Base-by-base conservation (phyloP, 2,329 filamentous ascomycete genomes). In the Akanthomyces dipterigenus region DNA sequence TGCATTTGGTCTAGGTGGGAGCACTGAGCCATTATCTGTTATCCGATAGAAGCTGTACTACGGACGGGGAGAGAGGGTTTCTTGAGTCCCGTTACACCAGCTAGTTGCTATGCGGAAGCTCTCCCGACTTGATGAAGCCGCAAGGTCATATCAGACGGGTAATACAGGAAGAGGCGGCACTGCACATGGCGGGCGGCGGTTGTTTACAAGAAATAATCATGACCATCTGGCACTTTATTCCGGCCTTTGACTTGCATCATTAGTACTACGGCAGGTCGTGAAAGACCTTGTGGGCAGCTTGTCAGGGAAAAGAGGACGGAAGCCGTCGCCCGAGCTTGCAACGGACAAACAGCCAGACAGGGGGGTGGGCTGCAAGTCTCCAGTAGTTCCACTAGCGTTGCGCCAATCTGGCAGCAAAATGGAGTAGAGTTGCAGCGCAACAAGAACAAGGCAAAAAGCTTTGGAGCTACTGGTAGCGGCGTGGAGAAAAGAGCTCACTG, bases 401-500 rank as follows among this genome's bases (percentile, higher is more conserved):
- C 57, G 57, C 57, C 57, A 60, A 60, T 60, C 57, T 53, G 38
- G 57, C 57, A 53, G 49, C 31, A 45, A 28, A 31, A 60, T 28
- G 57, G 57, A 60, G 57, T 24, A 54, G 48, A 43, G 57, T 60
- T 16, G 56, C 56, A 60, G n/a, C 26, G 46, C n/a, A 31, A 46
- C 38, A 14, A 48, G 45, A 51, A 48, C 22, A 16, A 22, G 18
- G 36, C 28, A 8, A 12, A 36, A 48, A 53, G 24, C 16, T 16
- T 53, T 28, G 22, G 20, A 31, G 54, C 54, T 56, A n/a, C n/a
- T n/a, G n/a, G n/a, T n/a, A 56, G 49, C 26, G 54, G 40, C 54
- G 54, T 56, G 54, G 54, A 54, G 50, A 54, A 54, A 54, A 54
- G 50, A 54, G 50, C 50, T 54, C 50, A 42, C 14, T 3, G 18